Evolutionary conservation across 2,329 filamentous ascomycete genomes (phyloP), one percentile per base, ranked within the genome.

Genomic region (Bipolaris sorokiniana): DNA sequence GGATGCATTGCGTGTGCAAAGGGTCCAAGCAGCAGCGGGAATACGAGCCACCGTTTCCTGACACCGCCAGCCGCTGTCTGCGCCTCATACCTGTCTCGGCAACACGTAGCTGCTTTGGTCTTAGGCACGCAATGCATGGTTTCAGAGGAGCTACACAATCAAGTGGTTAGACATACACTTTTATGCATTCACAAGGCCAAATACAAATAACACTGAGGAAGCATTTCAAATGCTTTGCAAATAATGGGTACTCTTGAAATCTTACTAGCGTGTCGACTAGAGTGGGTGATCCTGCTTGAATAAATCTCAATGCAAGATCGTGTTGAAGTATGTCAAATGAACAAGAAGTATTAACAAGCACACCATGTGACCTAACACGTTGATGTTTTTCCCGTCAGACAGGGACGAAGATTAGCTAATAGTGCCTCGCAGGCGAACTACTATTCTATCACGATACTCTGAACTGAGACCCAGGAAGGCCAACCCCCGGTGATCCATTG

Each of bases 31-130:
- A 26, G n/a, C n/a, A 26, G 48, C 56, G 51, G 54, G 37, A 59
- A 18, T 50, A 37, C 51, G 47, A 44, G 15, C 20, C 13, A 54
- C 40, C 54, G 54, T 61, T 59, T 55, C 57, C 49, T 52, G 48
- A 49, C 23, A 51, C 45, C 34, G 33, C 47, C 33, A 23, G 41
- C 53, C 62, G 58, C 56, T 56, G 51, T 60, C 49, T 57, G 38
- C 34, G 54, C 53, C 37, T 52, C 50, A 57, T 47, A n/a, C 15
- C 18, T 7, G 50, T 53, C 49, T 54, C 46, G 54, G 42, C 49
- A 42, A 52, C 37, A 44, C 49, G 28, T 56, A 16, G 16, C 11
- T 51, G 28, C 42, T 42, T 47, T 34, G n/a, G 13, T 16, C 13
- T n/a, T 23, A 18, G n/a, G 16, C 36, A 22, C 15, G 18, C 11